phyloP scores from a whole-genome alignment of 345 rosid genomes.

The Isatis tinctoria region DNA sequence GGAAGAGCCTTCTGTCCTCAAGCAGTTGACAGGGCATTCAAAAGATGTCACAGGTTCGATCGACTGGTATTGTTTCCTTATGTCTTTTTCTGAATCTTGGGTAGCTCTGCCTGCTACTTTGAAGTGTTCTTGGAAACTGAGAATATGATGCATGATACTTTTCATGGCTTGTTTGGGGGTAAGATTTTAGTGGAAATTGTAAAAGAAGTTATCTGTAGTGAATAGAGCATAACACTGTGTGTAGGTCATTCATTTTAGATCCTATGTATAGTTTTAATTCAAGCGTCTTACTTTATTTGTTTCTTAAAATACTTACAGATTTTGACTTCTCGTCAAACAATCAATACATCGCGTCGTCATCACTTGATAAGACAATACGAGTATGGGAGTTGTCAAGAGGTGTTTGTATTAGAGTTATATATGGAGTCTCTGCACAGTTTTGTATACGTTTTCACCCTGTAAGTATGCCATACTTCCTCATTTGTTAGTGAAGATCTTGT shows the following conservation, averaged over 20 bases:
- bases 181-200: background rate
- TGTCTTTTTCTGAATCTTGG: conserved; percentile 37
- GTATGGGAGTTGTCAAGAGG: conserved; percentile 95
- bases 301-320: conserved; percentile 53
- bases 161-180: background rate
- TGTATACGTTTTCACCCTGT: conserved; percentile 97
- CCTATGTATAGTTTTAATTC: background rate
- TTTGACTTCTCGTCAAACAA: conserved; percentile 98
- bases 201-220: background rate
- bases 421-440: conserved; percentile 79
- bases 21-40: conserved; percentile 66
- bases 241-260: background rate
- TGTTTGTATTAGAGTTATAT: conserved; percentile 89
- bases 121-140: background rate
- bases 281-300: background rate
- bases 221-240: background rate
- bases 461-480: conserved; percentile 35
- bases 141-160: background rate
- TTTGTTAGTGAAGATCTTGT: background rate
- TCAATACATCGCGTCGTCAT: conserved; percentile 90
- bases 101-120: conserved; percentile 11
- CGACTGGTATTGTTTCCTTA: conserved; percentile 58
- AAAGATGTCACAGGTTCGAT: conserved; percentile 99
- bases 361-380: conserved; percentile 93
- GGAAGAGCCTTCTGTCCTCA: conserved; percentile 65